These are phyloP conservation scores for Xylaria curta DNA, from an alignment of 495 filamentous ascomycete genomes.

Conservation along the genomic window DNA sequence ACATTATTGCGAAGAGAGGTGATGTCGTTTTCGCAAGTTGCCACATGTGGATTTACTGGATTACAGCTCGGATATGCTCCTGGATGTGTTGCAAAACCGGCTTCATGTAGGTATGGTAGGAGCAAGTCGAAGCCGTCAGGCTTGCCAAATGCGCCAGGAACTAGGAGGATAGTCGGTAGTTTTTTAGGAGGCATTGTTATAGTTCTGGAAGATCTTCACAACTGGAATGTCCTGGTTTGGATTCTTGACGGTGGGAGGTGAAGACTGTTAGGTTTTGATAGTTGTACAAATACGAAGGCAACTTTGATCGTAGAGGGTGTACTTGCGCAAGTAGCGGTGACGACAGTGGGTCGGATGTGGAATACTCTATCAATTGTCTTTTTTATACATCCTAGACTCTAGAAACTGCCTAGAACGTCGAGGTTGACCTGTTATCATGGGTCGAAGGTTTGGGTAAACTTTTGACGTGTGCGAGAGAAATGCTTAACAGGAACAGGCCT, in stretches of 20 bases:
- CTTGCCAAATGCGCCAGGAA: conserved; percentile 18
- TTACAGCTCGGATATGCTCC: conserved; percentile 14
- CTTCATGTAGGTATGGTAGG: background rate
- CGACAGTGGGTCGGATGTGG: too few relatives aligned
- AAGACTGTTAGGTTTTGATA: background rate
- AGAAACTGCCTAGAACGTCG: too few relatives aligned
- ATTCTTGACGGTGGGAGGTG: background rate
- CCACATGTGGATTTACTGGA: background rate
- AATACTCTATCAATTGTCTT: too few relatives aligned
- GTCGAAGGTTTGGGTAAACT: too few relatives aligned
- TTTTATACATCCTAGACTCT: too few relatives aligned
- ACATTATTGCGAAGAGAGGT: background rate
- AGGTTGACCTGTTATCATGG: too few relatives aligned
- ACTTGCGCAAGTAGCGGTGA: too few relatives aligned
- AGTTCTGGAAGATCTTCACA: background rate
- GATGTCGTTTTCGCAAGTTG: background rate
- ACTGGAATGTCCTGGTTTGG: background rate
- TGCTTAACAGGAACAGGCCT: too few relatives aligned
- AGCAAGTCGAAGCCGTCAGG: background rate
- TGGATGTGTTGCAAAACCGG: background rate
- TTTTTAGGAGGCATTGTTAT: background rate
- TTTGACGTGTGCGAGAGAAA: too few relatives aligned
- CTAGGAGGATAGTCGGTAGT: background rate
- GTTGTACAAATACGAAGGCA: background rate
- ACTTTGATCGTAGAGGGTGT: too few relatives aligned